Conservation (phyloP, 2,329 filamentous ascomycete species). For the Cladosporium velox region DNA sequence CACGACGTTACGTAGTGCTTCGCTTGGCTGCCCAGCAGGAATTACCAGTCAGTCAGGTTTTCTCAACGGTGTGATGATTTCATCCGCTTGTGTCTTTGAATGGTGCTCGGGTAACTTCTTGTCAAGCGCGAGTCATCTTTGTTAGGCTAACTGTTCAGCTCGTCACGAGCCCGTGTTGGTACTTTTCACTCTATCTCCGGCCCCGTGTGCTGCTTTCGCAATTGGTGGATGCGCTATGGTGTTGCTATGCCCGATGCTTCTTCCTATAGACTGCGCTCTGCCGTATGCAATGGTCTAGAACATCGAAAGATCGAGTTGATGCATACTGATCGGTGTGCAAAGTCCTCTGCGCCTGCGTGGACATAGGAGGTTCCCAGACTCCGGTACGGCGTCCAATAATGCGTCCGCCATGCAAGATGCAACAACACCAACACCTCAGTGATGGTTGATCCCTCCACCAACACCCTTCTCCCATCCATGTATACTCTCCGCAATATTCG, state of each 20-base stretch:
- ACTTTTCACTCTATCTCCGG: neutral
- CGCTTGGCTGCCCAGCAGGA: neutral
- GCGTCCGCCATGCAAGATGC: too few species aligned
- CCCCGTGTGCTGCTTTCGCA: conserved; percentile 4
- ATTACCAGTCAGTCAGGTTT: too few species aligned
- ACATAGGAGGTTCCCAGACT: neutral
- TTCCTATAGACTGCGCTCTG: neutral
- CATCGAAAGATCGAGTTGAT: neutral
- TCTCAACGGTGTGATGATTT: conserved; percentile 2
- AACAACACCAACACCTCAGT: conserved; percentile 21
- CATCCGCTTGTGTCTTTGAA: neutral
- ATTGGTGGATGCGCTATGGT: neutral
- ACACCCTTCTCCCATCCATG: conserved; percentile 82
- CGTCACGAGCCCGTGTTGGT: neutral
- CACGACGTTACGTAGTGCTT: neutral
- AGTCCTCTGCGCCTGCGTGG: neutral
- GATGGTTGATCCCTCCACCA: conserved; percentile 38
- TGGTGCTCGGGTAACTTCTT: neutral
- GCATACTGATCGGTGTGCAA: neutral
- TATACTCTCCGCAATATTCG: conserved; percentile 79
- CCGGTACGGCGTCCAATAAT: neutral
- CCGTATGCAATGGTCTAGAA: conserved; percentile 7
- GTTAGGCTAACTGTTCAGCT: neutral
- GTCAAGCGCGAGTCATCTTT: neutral
- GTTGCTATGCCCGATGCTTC: conserved; percentile 9